Evolutionary conservation across 2,329 filamentous ascomycete species (phyloP), one percentile per base, ranked within the genome.

Genomic region (Polytolypa hystricis): DNA sequence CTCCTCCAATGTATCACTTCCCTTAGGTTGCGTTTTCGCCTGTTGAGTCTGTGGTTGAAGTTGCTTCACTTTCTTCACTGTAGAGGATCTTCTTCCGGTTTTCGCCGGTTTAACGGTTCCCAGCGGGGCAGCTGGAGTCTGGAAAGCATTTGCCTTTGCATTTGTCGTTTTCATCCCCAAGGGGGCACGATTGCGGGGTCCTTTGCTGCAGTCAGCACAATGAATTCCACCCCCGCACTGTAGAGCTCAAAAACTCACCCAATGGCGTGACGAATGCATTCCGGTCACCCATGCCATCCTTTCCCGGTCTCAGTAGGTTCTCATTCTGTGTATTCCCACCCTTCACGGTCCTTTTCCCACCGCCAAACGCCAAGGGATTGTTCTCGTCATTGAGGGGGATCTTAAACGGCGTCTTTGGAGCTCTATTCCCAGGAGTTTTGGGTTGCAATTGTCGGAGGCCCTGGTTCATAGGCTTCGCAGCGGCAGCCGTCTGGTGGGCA

Each of bases 141-240:
- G 78, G 46, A 77, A 71, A 33, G 69, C 70, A 54, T 69, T 75
- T 41, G 79, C 73, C 66, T 93, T 96, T 37, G 84, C 85, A 59
- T 98, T 98, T 35, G 91, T 96, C 1, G 89, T 96, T 62, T 98
- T 98, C 69, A 84, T 81, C 21, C 89, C 89, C 32, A 98, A 66
- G 9, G 85, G 83, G 25, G 87, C 86, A 51, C 89, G 78, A 41
- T 69, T 79, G 41, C 77, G 76, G 34, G 79, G 71, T 38, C 71
- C 77, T 79, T 42, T 12, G 18, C 34, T 38, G 44, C 33, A 17
- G 38, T 39, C 21, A 40, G 42, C 34, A 39, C 38, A 32, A 32
- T 17, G 16, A 30, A 38, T 37, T 16, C 19, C n/a, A 19, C 29
- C 25, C 26, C 14, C 31, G 16, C 12, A 30, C 38, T 12, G 33